Percentiles rank a stretch among this genome's conserved stretches.
Conservation (phyloP, 805 yeast genomes). For the Metschnikowia drakensbergensis region DNA sequence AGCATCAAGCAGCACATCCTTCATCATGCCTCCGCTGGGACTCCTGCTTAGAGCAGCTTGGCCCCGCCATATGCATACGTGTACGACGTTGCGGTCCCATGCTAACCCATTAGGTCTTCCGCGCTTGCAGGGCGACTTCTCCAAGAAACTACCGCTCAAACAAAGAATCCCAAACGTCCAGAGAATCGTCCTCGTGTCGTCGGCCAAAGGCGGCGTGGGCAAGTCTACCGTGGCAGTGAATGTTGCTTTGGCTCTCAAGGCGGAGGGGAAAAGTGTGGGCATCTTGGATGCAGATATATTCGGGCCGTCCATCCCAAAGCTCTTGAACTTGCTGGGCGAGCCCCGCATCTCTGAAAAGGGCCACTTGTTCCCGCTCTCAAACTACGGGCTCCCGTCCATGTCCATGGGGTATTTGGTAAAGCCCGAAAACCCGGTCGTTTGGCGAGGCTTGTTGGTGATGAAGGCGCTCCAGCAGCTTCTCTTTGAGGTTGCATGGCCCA, state of each 20-base stretch:
- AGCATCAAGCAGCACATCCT: neutral
- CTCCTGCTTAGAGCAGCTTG: neutral
- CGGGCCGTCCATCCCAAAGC: slow-evolving; percentile 79
- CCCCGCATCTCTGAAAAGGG: slow-evolving; percentile 55
- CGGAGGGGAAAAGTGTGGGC: slow-evolving; percentile 56
- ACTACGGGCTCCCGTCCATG: slow-evolving; percentile 79
- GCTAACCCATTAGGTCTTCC: slow-evolving; percentile 44
- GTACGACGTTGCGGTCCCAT: slow-evolving; percentile 9
- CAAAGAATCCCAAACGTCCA: slow-evolving; percentile 57
- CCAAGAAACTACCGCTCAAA: slow-evolving; percentile 43
- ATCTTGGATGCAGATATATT: slow-evolving; percentile 76
- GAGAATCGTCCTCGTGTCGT: slow-evolving; percentile 61
- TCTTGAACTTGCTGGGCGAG: slow-evolving; percentile 66
- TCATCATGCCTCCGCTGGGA: neutral
- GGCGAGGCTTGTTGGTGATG: slow-evolving; percentile 87
- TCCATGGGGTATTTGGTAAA: slow-evolving; percentile 80
- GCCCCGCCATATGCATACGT: neutral
- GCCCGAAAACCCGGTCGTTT: slow-evolving; percentile 67
- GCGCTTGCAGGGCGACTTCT: slow-evolving; percentile 7
- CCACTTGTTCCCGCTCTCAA: slow-evolving; percentile 59
- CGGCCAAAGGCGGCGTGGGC: slow-evolving; percentile 82
- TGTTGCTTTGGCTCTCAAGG: slow-evolving; percentile 57
- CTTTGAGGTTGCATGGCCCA: slow-evolving; percentile 74
- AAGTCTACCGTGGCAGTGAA: slow-evolving; percentile 73
- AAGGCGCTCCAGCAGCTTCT: slow-evolving; percentile 82